Evolutionary conservation across 2,329 filamentous ascomycete genomes (phyloP), one percentile per base, ranked within the genome.

Genomic region (Geosmithia putterillii): DNA sequence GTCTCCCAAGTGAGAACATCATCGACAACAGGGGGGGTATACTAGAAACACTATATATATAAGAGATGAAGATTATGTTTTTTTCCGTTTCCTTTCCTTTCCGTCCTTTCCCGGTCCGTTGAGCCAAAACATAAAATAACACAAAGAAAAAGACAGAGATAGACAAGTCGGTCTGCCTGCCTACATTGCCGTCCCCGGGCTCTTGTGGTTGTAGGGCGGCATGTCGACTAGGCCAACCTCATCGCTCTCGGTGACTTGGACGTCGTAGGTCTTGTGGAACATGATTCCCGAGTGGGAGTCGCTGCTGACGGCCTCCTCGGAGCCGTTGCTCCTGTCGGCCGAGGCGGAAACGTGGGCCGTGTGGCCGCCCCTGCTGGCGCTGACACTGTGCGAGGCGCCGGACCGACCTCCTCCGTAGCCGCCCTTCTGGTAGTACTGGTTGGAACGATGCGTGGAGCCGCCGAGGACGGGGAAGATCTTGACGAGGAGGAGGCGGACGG

Each of bases 401-500:
- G 7, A n/a, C 8, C 5, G 38, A 12, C 15, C 17, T 22, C 23
- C 7, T 9, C 28, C 19, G 19, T 25, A 8, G 40, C 7, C 18
- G 12, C 32, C 20, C 17, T 41, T 18, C 18, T 41, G 21, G 40
- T 41, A 41, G 23, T 41, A 32, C 40, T 4, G 10, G 15, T 21
- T 25, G 7, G 17, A 22, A 5, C 40, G 23, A 4, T 22, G 4
- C 10, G 28, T 7, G 28, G 6, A 12, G n/a, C 34, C 23, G 15
- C 18, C 23, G 5, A 43, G 17, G 9, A 40, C 17, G 21, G 42
- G 42, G 21, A 43, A 43, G 15, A 43, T 2, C 19, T 22, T 19
- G 37, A 51, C 45, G 14, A 55, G 47, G 14, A 53, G 44, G 2
- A 52, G 47, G 8, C 53, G 51, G 8, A 52, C 40, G 18, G 47